Evolutionary conservation across 1,284 basidiomycete species (phyloP).

Genomic region (Retiboletus flavoniger): DNA sequence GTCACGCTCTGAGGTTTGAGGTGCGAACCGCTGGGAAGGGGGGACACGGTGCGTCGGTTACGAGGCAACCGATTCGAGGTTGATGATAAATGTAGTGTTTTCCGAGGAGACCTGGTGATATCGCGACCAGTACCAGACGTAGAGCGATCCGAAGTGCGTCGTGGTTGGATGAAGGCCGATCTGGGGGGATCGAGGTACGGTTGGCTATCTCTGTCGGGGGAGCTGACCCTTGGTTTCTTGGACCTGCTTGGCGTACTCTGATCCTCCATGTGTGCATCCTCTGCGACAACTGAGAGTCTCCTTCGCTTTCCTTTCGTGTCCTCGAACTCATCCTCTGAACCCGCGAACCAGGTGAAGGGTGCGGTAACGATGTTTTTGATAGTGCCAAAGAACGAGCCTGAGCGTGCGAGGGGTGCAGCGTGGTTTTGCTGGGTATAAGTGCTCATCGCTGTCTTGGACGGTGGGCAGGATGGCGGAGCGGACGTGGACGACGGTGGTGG

Average conservation of each 20-base stretch:
- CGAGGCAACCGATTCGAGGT: conserved; percentile 32
- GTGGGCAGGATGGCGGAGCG: conserved; percentile 14
- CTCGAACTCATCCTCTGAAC: conserved; percentile 48
- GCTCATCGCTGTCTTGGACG: conserved; percentile 31
- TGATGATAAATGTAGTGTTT: conserved; percentile 28
- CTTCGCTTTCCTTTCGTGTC: conserved; percentile 51
- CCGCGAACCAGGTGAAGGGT: conserved; percentile 58
- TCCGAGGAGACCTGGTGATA: conserved; percentile 28
- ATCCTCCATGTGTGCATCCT: conserved; percentile 33
- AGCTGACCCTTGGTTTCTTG: conserved; percentile 58
- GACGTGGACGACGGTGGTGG: conserved; percentile 20
- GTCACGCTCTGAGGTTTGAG: conserved; percentile 35
- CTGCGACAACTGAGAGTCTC: conserved; percentile 36
- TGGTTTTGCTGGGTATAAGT: conserved; percentile 32
- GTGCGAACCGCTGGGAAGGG: conserved; percentile 32
- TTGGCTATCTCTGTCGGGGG: conserved; percentile 40
- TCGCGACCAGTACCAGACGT: conserved; percentile 10
- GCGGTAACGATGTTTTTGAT: conserved; percentile 66
- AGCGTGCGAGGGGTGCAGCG: conserved; percentile 38
- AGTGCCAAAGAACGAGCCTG: conserved; percentile 52
- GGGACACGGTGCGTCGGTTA: conserved; percentile 43
- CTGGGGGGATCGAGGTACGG: conserved; percentile 58
- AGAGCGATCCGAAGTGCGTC: conserved; percentile 13
- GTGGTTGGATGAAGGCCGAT: conserved; percentile 41
- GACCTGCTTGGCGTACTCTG: conserved; percentile 32